phyloP scores from a whole-genome alignment of 495 filamentous ascomycete genomes.

The Xylaria acuta region DNA sequence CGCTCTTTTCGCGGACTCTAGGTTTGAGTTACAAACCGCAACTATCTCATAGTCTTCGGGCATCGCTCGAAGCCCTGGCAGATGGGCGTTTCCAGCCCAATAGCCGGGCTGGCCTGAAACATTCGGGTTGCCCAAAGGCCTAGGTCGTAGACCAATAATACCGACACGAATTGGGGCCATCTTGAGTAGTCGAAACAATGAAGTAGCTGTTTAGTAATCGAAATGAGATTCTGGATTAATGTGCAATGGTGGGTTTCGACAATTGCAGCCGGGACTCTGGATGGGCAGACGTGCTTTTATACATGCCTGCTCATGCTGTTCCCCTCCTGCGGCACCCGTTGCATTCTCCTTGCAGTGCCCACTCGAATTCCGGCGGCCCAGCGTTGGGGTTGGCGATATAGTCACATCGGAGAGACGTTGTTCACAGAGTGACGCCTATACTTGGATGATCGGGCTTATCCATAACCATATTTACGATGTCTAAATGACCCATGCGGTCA shows the following conservation, averaged over 20 bases:
- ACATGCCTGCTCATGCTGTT: background rate
- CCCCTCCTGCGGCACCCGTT: background rate
- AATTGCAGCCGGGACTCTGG: background rate
- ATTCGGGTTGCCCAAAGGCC: background rate
- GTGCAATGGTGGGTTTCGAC: background rate
- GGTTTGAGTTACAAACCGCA: conserved; percentile 57
- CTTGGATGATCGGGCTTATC: background rate
- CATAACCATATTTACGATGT: background rate
- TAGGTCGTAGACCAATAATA: conserved; percentile 10
- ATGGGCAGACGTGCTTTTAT: background rate
- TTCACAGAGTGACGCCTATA: background rate
- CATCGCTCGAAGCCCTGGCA: conserved; percentile 45
- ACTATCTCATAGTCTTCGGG: conserved; percentile 50
- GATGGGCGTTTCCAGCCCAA: conserved; percentile 56
- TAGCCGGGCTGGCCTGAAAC: background rate
- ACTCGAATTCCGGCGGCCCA: background rate
- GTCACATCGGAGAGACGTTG: background rate
- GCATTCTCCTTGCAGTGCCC: background rate
- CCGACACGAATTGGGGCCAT: conserved; percentile 20
- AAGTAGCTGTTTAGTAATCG: background rate
- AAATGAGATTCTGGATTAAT: background rate
- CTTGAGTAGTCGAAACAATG: background rate
- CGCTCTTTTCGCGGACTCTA: conserved; percentile 49
- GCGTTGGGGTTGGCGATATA: background rate
- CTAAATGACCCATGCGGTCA: background rate